Base-by-base conservation (phyloP, 116 monocot genomes). In the Phalaenopsis hybrid region DNA sequence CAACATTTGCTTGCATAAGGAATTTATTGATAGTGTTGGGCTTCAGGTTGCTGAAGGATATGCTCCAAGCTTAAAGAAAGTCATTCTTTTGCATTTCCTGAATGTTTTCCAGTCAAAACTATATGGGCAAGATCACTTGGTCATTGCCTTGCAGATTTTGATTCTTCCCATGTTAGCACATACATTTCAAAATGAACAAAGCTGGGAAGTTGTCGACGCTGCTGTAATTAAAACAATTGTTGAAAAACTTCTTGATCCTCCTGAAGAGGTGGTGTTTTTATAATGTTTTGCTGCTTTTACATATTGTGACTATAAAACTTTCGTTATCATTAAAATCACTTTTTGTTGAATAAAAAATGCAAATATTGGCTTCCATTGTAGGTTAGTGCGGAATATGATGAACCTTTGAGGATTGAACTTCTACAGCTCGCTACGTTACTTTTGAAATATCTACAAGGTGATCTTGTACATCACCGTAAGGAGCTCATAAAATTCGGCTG, bases 401-500 rank as follows among this genome's bases (percentile, higher is more conserved):
- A 99, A 76, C 89, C 99, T 49, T 58, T 99, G 80, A 88, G 99
- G 77, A 95, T 95, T 80, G 99, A 99, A 85, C 91, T 99, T 78
- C 84, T 99, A 75, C 99, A 99, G 88, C 88, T 99, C 75, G 99
- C 99, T 16, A 99, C 99, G 12, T 83, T 99, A 84, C 94, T 99
- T 78, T 80, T 99, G 70, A 99, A 99, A 84, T 92, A 99, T 88
- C 84, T 99, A 41, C 95, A 93, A 80, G 88, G 77, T 87, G 95
- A 99, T 84, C 95, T 99, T 74, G 92, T 99, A 84, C 90, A 92
- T 84, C 99, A 99, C 65, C 93, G 99, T 20, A 99, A 99, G 81
- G 99, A 99, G 73, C 91, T 99, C 9, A 99, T 99, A 76, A 99
- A 99, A 79, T 99, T 99, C 84, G 99, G 99, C 21, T 99, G 99